phyloP scores from a whole-genome alignment of 2,329 filamentous ascomycete genomes.

The Fusarium lyarnte region DNA sequence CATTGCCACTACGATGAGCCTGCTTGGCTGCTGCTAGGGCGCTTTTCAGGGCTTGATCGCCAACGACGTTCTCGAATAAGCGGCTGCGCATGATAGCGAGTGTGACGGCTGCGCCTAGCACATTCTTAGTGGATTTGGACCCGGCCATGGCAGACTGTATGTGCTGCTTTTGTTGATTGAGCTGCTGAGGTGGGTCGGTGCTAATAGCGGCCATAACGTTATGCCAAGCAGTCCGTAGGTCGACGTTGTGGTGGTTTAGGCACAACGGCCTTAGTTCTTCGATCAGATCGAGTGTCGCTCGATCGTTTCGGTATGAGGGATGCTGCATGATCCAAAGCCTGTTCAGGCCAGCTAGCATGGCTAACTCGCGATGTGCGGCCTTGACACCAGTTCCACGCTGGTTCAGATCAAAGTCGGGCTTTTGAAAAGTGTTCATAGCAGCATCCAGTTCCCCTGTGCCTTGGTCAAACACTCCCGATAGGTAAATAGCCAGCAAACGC shows the following conservation, averaged over 20 bases:
- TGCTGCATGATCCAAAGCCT: conserved; percentile 78
- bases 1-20: conserved; percentile 74
- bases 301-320: conserved; percentile 64
- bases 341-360: conserved; percentile 74
- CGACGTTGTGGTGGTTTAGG: conserved; percentile 73
- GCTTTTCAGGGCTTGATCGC: conserved; percentile 81
- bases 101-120: conserved; percentile 82
- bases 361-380: conserved; percentile 69
- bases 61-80: conserved; percentile 84
- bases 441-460: conserved; percentile 76
- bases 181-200: conserved; percentile 69
- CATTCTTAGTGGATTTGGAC: conserved; percentile 76
- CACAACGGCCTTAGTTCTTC: conserved; percentile 75
- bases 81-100: conserved; percentile 86
- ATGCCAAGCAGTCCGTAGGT: conserved; percentile 81
- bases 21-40: conserved; percentile 74
- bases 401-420: conserved; percentile 62
- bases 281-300: conserved; percentile 68
- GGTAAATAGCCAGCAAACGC: conserved; percentile 70
- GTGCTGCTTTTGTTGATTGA: conserved; percentile 81
- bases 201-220: conserved; percentile 76
- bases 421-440: conserved; percentile 74
- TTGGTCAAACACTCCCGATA: conserved; percentile 80
- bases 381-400: conserved; percentile 51
- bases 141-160: conserved; percentile 77